Evolutionary conservation across 1,284 basidiomycete species (phyloP), one percentile per base, ranked within the genome.

Genomic region (Fomitiporia mediterranea): DNA sequence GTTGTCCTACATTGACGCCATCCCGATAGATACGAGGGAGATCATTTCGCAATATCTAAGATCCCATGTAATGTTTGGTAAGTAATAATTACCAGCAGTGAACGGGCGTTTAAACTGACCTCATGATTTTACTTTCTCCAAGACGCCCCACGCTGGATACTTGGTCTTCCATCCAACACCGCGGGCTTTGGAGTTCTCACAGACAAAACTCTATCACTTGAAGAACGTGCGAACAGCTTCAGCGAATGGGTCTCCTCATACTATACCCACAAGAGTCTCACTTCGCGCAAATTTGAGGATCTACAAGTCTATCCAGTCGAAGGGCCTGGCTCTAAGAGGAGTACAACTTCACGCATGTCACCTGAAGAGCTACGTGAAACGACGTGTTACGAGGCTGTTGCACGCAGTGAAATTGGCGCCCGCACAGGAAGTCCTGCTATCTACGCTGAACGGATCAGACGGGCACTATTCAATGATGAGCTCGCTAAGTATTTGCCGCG

Each of bases 171-270:
- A 0, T 9, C 35, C 5, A 27, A 38, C 7, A 42, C 54, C 23
- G 6, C 51, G 2, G 40, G 40, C 15, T 48, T 39, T 8, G 39
- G 15, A 11, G 56, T 59, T 23, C 37, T 57, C 6, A 21, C 27
- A 11, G 51, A 60, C 43, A 17, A 27, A 4, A 37, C 38, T 6
- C 42, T 59, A 17, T 27, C 54, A 13, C 37, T 34, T 19, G 55
- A 56, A 15, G 51, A 59, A 44, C 56, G 58, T 2, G 35, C 28
- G 3, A 27, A 42, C 9, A 27, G 28, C n/a, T 62, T 62, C 48
- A 52, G 44, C 35, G 35, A 48, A n/a, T 62, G 62, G 62, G 53
- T 63, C 37, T 39, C 53, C n/a, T 47, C 51, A 8, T 63, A 60
- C 57, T 62, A 57, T 38, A 44, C 50, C 7, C 62, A 63, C 49